Evolutionary conservation across 768 basidiomycete species (phyloP).

Genomic region (Kwoniella heveanensis): DNA sequence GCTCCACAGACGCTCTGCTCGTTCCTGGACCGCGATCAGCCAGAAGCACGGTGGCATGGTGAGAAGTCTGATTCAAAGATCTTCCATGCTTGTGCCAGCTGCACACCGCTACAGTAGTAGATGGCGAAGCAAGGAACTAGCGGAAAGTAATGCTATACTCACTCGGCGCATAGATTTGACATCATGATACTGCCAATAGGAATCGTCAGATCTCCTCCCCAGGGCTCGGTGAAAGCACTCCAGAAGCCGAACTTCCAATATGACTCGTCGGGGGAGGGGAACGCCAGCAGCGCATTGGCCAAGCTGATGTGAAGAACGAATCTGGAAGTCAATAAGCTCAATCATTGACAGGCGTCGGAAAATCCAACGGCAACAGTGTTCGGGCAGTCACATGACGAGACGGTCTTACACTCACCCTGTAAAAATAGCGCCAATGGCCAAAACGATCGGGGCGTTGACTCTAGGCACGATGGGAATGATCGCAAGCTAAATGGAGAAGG

Average conservation of each 20-base stretch:
- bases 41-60: too few species aligned
- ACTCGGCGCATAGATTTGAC: slow-evolving; percentile 39
- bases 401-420: slow-evolving; percentile 3
- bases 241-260: slow-evolving; percentile 44
- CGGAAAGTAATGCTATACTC: slow-evolving; percentile 23
- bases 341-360: too few species aligned
- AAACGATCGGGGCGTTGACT: slow-evolving; percentile 21
- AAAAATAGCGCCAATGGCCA: slow-evolving; percentile 22
- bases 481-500: slow-evolving; percentile 24
- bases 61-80: too few species aligned
- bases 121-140: background rate
- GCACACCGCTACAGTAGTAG: too few species aligned
- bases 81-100: too few species aligned
- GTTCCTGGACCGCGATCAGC: too few species aligned
- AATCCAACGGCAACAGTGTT: too few species aligned
- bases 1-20: slow-evolving; percentile 36
- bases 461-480: slow-evolving; percentile 12
- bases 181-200: slow-evolving; percentile 29
- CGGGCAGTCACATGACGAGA: too few species aligned
- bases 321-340: too few species aligned
- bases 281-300: slow-evolving; percentile 30
- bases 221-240: slow-evolving; percentile 25
- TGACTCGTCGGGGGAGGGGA: slow-evolving; percentile 26
- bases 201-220: slow-evolving; percentile 36
- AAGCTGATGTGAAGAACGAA: too few species aligned